These are phyloP conservation scores for Colletotrichum orbiculare DNA, from an alignment of 2,329 filamentous ascomycete genomes.

Conservation along the genomic window DNA sequence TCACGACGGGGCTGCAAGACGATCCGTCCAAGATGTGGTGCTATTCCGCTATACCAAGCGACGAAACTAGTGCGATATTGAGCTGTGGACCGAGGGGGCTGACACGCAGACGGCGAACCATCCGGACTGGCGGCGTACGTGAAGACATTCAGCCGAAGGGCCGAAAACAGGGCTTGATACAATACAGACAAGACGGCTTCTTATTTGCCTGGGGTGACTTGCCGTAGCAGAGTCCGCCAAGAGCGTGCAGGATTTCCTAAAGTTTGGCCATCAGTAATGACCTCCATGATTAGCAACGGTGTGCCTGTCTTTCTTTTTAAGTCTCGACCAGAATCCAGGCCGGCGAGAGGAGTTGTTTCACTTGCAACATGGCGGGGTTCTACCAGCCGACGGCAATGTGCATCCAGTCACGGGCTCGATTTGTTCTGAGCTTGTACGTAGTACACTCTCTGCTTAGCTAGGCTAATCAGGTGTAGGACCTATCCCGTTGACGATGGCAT, in stretches of 20 bases:
- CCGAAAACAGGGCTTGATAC: no score
- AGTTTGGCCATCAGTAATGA: neutral
- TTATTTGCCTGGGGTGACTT: slow-evolving; percentile 11
- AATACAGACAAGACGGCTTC: slow-evolving; percentile 1
- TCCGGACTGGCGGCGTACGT: no score
- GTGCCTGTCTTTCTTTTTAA: slow-evolving; percentile 13
- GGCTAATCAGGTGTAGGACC: neutral
- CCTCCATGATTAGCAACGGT: slow-evolving; percentile 9
- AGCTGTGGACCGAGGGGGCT: no score
- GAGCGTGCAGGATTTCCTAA: neutral
- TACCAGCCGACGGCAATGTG: slow-evolving; percentile 8
- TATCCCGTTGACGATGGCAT: neutral
- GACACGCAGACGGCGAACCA: no score
- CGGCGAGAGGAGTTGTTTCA: slow-evolving; percentile 28
- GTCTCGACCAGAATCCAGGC: slow-evolving; percentile 19
- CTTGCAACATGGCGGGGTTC: slow-evolving; percentile 21
- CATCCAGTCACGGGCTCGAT: slow-evolving; percentile 13
- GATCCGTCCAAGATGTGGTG: no score
- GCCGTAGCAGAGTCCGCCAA: neutral
- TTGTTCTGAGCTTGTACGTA: neutral
- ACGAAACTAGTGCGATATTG: no score
- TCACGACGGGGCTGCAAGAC: no score
- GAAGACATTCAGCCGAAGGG: no score
- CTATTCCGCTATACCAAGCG: no score
- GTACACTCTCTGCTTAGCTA: slow-evolving; percentile 12